Evolutionary conservation across 306 rosid genomes (phyloP), one percentile per base, ranked within the genome.

Genomic region (Prunus padus): DNA sequence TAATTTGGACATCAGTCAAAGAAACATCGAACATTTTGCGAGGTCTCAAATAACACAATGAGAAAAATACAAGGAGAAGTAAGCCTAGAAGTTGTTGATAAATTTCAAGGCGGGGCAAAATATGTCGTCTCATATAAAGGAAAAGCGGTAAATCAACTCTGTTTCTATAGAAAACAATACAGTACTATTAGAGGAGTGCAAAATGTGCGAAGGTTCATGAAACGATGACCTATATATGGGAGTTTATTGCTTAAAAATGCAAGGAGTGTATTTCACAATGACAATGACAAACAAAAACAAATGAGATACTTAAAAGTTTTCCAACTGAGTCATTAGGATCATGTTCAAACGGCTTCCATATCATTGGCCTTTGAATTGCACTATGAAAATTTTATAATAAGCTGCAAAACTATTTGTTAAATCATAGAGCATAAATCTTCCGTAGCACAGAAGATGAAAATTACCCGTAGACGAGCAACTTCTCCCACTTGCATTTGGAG

Each of bases 381-480:
- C 56, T 4, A 45, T 8, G 22, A 72, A 25, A 64, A 10, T 30
- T 37, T 70, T n/a, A 15, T 11, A 52, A n/a, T 42, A 18, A 26
- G 26, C 28, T 19, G 67, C 4, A 16, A 13, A 70, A 15, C 64
- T 11, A 59, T 42, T 22, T 56, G 61, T 31, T 74, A 71, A 9
- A 72, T 47, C 4, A 70, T 5, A 8, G 37, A 75, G 42, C 20
- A 45, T 14, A 5, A 69, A 20, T 57, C 18, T 57, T 23, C 28
- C 50, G 11, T 11, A 45, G 23, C 8, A 65, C 20, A 63, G 23
- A 73, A 75, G 11, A n/a, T 11, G 19, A 72, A 72, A 63, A 79
- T 79, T 88, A 94, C 98, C 97, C 92, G 87, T 63, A 94, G 92
- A 73, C 95, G 96, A 87, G 98, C 97, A 82, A 90, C 92, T 87